Base-by-base conservation (phyloP, 345 rosid species). In the Populus ilicifolia region DNA sequence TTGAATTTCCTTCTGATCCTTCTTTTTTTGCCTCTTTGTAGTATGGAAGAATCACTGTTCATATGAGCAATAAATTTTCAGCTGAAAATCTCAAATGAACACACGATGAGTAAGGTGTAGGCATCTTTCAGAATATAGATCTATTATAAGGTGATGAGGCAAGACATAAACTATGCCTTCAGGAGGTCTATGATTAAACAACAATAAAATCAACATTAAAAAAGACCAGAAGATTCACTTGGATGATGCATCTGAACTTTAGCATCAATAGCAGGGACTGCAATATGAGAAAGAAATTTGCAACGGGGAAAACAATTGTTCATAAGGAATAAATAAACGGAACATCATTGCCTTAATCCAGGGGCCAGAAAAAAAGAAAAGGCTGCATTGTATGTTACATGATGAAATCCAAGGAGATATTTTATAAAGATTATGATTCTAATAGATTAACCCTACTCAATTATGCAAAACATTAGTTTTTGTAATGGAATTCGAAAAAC, bases 41-140 rank as follows among this genome's bases (percentile, higher is more conserved):
- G 83, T 94, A 87, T 14, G 98, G 98, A 72, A 94, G 82, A 82
- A 94, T 88, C 85, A 94, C 98, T 94, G 89, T 84, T 82, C 12
- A 75, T 46, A 67, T 12, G 35, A 27, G 67, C 73, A 69, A 75
- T 17, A 17, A 65, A 52, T 41, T 48, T 73, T 75, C 33, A 79
- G 73, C 30, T 30, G 54, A 79, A 72, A 44, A 41, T 13, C 25
- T 72, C 27, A 25, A n/a, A 1, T 2, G 11, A 67, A 16, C 13
- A 50, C 59, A 25, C 1, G 23, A 36, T 8, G 2, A 8, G 30
- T 3, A 14, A 33, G 48, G 23, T 73, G 25, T 14, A 39, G 48
- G 41, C 27, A 13, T 36, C 33, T 1, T 11, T 48, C 29, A 69
- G 23, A 3, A 69, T 41, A n/a, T 21, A 67, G 2, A n/a, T 4